Conservation (phyloP, 2,329 filamentous ascomycete genomes). For the Talaromyces islandicus region DNA sequence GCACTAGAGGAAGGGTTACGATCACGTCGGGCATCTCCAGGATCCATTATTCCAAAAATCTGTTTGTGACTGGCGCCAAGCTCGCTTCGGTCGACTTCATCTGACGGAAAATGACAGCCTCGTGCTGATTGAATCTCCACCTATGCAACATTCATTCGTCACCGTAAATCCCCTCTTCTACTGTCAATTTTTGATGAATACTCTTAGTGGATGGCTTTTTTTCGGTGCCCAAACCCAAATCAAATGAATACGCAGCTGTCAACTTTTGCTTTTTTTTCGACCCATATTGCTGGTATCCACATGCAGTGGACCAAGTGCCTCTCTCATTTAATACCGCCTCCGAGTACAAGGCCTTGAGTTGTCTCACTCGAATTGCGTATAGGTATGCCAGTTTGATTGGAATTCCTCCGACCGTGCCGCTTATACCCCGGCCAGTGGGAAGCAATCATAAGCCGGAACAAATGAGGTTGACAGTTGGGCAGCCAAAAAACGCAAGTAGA, state of each 20-base stretch:
- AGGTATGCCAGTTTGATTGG: neutral
- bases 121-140: neutral
- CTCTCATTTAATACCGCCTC: neutral
- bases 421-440: neutral
- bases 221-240: neutral
- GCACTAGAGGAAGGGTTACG: neutral
- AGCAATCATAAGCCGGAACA: neutral
- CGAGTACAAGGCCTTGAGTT: neutral
- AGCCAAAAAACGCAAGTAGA: neutral
- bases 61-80: neutral
- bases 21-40: neutral
- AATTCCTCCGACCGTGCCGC: neutral
- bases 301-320: neutral
- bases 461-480: neutral
- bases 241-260: neutral
- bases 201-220: neutral
- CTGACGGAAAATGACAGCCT: neutral
- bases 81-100: neutral
- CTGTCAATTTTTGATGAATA: neutral
- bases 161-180: neutral
- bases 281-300: neutral
- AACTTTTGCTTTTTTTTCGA: neutral
- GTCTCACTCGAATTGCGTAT: neutral
- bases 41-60: neutral
- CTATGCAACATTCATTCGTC: neutral